Base-by-base conservation (phyloP, 2,329 filamentous ascomycete genomes). In the Chaetomiaceae sp. region DNA sequence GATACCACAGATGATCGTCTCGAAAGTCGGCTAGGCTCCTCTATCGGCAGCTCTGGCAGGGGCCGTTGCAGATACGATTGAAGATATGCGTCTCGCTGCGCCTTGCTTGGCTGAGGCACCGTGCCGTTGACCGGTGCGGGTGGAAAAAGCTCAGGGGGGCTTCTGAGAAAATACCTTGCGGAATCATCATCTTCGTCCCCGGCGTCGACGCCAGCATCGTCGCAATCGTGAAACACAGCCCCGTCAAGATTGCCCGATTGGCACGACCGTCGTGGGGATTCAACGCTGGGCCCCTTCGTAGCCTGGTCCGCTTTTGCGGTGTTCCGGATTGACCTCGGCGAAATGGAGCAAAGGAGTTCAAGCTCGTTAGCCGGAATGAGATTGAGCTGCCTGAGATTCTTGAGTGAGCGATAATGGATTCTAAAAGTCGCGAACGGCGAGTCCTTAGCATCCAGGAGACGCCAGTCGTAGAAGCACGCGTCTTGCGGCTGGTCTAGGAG, bases 341-440 rank as follows among this genome's bases (percentile, higher is more conserved):
- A 49, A 12, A 20, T 19, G 3, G 43, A 27, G 9, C 45, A 49
- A n/a, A 51, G 46, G 36, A 38, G 37, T 36, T 30, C 42, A 20
- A 58, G 24, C 22, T 57, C 55, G 12, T 47, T 50, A 3, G 43
- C 53, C 0, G 71, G 67, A 20, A 76, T 67, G 4, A 81, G 60
- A 43, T 73, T 74, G 9, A 79, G 64, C 26, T 67, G 60, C 7
- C 64, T 56, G 10, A 81, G 67, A 44, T 68, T 70, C 9, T 67
- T 63, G 70, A 68, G 73, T 6, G 72, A 75, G 24, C 76, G 70
- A 52, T 81, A 81, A 49, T 81, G 73, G 50, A 80, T 77, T 20
- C 67, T 67, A 49, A 80, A 81, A 0, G 68, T 70, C 4, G 70
- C 71, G 51, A 71, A 79, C 0, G 78, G 78, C 2, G 59, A 64